Evolutionary conservation across 2,329 filamentous ascomycete species (phyloP), one percentile per base, ranked within the genome.

Genomic region (Teratosphaeria destructans): DNA sequence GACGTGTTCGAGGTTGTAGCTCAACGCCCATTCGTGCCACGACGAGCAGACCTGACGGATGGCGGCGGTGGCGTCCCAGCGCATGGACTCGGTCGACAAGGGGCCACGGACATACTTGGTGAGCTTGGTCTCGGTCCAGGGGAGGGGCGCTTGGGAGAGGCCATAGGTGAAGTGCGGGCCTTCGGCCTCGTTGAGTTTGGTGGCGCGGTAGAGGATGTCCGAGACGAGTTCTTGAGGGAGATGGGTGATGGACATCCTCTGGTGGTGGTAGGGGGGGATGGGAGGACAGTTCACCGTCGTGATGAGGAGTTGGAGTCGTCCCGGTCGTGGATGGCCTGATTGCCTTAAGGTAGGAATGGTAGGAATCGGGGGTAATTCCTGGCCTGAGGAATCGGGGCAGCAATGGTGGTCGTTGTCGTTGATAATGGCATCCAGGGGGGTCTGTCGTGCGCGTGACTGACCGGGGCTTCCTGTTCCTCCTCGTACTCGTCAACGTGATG

Each of bases 1-100:
- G 57, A 82, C 70, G 56, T 79, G 76, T 65, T 75, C 76, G 66
- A 82, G 70, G 60, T 79, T 77, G 69, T 80, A 80, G 47, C 74
- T 72, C 61, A 81, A 68, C 23, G 79, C 75, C 80, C 80, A 82
- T 57, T 80, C 73, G 66, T 81, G 80, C 79, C 80, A 82, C 61
- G 68, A 65, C 59, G 72, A 73, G 71, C 77, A 80, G 32, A 80
- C 79, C 14, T 76, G 74, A 52, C 80, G 77, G 56, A 82, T 75
- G 16, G 75, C 71, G 35, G 73, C 70, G 27, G 77, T 78, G 37
- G 78, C 73, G 62, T 80, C 77, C 80, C 80, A 82, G 62, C 76
- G 75, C 55, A 81, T 71, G 57, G 78, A 74, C 67, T 81, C 79
- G 47, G 78, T 74, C 10, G 77, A 78, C 16, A 81, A 72, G 16